Conservation (phyloP, 2,329 filamentous ascomycete genomes). For the Talaromyces sp. region DNA sequence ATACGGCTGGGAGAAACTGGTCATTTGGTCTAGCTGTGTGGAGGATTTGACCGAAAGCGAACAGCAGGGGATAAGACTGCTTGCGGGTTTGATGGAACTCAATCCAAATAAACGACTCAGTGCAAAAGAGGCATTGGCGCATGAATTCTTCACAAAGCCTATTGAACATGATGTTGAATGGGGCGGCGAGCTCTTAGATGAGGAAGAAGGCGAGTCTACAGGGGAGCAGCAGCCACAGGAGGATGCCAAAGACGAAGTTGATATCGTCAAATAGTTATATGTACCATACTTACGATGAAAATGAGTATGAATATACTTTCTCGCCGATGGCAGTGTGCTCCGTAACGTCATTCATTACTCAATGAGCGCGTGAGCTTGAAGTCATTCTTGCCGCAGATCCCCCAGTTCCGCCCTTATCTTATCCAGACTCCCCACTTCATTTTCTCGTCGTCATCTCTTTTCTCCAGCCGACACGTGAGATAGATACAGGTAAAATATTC, state of each 20-base stretch:
- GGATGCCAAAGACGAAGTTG: slow-evolving; percentile 35
- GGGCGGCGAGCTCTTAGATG: slow-evolving; percentile 34
- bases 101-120: slow-evolving; percentile 42
- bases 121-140: slow-evolving; percentile 43
- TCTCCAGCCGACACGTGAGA: background rate
- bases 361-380: slow-evolving; percentile 5
- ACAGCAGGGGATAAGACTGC: slow-evolving; percentile 44
- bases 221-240: slow-evolving; percentile 29
- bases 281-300: too few species aligned
- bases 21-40: slow-evolving; percentile 88
- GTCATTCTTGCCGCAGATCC: slow-evolving; percentile 5
- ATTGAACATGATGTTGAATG: slow-evolving; percentile 40
- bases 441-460: background rate
- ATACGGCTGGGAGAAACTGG: slow-evolving; percentile 86
- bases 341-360: background rate
- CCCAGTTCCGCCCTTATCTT: slow-evolving; percentile 8
- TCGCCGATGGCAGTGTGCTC: background rate
- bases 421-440: background rate
- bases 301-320: too few species aligned
- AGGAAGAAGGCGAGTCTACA: slow-evolving; percentile 33
- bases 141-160: slow-evolving; percentile 46
- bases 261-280: slow-evolving; percentile 28
- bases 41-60: slow-evolving; percentile 53
- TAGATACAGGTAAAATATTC: background rate
- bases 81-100: slow-evolving; percentile 43